Percentiles rank a stretch among this genome's conserved stretches.
phyloP scores from a whole-genome alignment of 768 basidiomycete genomes.

The Tubosaeta sp. region DNA sequence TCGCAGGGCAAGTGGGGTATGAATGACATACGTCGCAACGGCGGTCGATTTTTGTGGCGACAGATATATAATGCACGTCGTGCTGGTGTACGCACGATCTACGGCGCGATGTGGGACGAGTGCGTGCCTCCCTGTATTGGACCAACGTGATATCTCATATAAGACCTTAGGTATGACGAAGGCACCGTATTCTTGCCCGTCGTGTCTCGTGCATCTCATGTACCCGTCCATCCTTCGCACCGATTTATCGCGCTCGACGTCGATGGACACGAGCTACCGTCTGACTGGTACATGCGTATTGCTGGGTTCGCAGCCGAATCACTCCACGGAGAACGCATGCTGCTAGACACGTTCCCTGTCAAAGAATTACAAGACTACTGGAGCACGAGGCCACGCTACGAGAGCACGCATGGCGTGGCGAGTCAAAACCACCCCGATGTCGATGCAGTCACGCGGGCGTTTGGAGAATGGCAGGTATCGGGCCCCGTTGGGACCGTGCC shows the following conservation, averaged over 20 bases:
- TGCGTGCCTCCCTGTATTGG: conserved; percentile 21
- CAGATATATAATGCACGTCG: conserved; percentile 68
- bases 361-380: conserved; percentile 78
- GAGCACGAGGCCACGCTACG: conserved; percentile 57
- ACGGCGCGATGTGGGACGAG: conserved; percentile 91
- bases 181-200: conserved; percentile 81
- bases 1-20: conserved; percentile 67
- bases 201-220: conserved; percentile 49
- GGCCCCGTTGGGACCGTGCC: conserved; percentile 3
- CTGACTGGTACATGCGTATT: conserved; percentile 86
- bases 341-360: conserved; percentile 60
- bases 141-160: neutral
- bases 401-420: conserved; percentile 22
- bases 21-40: conserved; percentile 68
- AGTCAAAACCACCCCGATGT: conserved; percentile 20
- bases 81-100: conserved; percentile 60
- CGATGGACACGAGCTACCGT: conserved; percentile 71
- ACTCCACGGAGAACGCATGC: conserved; percentile 57
- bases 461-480: conserved; percentile 42
- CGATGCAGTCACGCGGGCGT: conserved; percentile 24
- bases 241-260: conserved; percentile 70
- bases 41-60: conserved; percentile 76
- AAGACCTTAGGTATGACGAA: conserved; percentile 63
- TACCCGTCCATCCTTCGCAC: conserved; percentile 58
- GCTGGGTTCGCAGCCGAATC: conserved; percentile 68